Conservation (phyloP, 805 yeast species). For the Sugiyamaella smithiae region DNA sequence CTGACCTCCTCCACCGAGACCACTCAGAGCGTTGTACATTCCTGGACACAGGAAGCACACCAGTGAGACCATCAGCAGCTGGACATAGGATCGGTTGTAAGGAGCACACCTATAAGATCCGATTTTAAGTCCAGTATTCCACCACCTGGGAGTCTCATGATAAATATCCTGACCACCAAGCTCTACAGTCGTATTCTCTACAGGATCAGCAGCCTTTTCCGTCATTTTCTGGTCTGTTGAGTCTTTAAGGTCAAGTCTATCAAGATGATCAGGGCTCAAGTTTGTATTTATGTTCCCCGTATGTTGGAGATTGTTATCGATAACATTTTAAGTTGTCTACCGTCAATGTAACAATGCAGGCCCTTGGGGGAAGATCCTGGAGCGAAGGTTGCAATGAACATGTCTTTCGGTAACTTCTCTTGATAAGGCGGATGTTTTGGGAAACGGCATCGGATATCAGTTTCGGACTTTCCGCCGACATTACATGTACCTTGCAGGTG, state of each 20-base stretch:
- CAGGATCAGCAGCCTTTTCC: background rate
- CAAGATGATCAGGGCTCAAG: too few relatives aligned
- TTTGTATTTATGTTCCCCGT: too few relatives aligned
- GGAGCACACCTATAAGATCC: constrained; percentile 34
- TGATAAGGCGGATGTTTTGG: background rate
- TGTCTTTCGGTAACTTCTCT: background rate
- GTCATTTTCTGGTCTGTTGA: background rate
- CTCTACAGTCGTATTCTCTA: background rate
- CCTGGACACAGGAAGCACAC: constrained; percentile 53
- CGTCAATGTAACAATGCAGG: constrained; percentile 4
- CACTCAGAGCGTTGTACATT: constrained; percentile 50
- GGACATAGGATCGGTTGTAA: constrained; percentile 41
- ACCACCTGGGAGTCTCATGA: constrained; percentile 21
- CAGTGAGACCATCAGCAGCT: constrained; percentile 46
- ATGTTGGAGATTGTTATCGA: background rate
- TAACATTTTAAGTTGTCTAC: background rate
- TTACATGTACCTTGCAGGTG: too few relatives aligned
- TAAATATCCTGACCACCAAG: background rate
- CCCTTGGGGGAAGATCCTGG: background rate
- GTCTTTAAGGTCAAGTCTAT: too few relatives aligned
- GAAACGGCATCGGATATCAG: too few relatives aligned
- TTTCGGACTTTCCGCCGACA: too few relatives aligned
- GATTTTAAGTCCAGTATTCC: constrained; percentile 22
- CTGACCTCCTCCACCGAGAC: constrained; percentile 48
- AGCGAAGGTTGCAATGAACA: background rate